Conservation (phyloP, 805 yeast species). For the Yarrowia deformans region DNA sequence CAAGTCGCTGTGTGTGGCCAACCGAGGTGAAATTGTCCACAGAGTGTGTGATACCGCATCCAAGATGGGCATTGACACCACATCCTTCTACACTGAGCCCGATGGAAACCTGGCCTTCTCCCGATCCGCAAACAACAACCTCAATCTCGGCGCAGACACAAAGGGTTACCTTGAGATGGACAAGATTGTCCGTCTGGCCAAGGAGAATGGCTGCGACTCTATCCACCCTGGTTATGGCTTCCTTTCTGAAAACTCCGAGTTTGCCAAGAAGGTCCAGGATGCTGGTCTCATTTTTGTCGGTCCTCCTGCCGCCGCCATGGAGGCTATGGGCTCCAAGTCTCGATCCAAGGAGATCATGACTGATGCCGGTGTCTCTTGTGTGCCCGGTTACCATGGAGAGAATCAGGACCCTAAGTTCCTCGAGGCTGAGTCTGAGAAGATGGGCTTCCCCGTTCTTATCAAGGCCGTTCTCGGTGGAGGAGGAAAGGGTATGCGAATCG, state of each 20-base stretch:
- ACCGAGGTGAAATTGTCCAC: conserved; percentile 61
- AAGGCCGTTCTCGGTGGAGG: conserved; percentile 68
- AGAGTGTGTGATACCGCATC: conserved; percentile 47
- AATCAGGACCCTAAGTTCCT: conserved; percentile 48
- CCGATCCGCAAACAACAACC: conserved; percentile 43
- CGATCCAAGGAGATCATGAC: conserved; percentile 49
- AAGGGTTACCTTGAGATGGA: conserved; percentile 54
- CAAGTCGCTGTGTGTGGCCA: conserved; percentile 57
- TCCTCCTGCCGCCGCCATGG: conserved; percentile 49
- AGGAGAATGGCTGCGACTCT: conserved; percentile 59
- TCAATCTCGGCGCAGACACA: conserved; percentile 45
- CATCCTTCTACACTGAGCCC: conserved; percentile 49
- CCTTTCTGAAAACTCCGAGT: conserved; percentile 56
- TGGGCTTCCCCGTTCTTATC: conserved; percentile 61
- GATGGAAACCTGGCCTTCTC: conserved; percentile 47
- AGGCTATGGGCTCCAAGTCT: conserved; percentile 51
- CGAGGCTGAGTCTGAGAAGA: conserved; percentile 46
- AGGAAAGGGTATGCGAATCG: conserved; percentile 65
- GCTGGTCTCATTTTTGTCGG: conserved; percentile 50
- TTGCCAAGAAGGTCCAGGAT: conserved; percentile 48
- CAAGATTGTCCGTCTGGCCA: conserved; percentile 58
- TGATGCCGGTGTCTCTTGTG: conserved; percentile 49
- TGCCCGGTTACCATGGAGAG: conserved; percentile 50
- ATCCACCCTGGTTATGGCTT: conserved; percentile 67
- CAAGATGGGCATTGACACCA: conserved; percentile 48